Evolutionary conservation across 2,329 filamentous ascomycete genomes (phyloP).

Genomic region (Phyllosticta citrichinensis): DNA sequence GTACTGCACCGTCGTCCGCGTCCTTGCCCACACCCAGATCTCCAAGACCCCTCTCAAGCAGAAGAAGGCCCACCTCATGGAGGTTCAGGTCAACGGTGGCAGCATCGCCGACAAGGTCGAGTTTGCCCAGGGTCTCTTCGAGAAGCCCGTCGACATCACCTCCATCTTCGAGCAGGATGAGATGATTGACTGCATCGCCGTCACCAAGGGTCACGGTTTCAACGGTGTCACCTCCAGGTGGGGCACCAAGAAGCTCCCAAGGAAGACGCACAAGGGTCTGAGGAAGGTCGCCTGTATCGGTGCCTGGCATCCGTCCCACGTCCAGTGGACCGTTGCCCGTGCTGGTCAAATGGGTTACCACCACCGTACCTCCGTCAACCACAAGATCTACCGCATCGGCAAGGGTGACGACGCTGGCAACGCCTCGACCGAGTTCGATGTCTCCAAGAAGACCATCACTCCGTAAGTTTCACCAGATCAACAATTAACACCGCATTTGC

Average conservation of each 20-base stretch:
- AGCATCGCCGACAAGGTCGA: slow-evolving; percentile 93
- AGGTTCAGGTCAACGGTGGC: slow-evolving; percentile 99
- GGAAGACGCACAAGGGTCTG: slow-evolving; percentile 99
- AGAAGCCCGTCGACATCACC: slow-evolving; percentile 94
- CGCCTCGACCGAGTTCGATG: slow-evolving; percentile 88
- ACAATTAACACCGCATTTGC: slow-evolving; percentile 11
- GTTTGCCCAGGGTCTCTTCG: slow-evolving; percentile 90
- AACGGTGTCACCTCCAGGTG: slow-evolving; percentile 93
- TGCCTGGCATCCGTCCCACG: slow-evolving; percentile 99
- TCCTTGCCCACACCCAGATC: slow-evolving; percentile 99
- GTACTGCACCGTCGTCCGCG: slow-evolving; percentile 99
- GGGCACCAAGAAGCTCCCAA: slow-evolving; percentile 99
- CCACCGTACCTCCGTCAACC: slow-evolving; percentile 99
- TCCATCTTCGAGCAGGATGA: slow-evolving; percentile 98
- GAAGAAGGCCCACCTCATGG: slow-evolving; percentile 99
- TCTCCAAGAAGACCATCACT: slow-evolving; percentile 99
- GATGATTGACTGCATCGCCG: slow-evolving; percentile 98
- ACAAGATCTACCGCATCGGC: slow-evolving; percentile 99
- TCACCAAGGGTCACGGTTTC: slow-evolving; percentile 99
- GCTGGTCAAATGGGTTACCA: slow-evolving; percentile 99
- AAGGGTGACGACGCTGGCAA: slow-evolving; percentile 85
- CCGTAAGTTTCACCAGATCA: slow-evolving; percentile 59
- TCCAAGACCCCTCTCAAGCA: slow-evolving; percentile 99
- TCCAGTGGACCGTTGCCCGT: slow-evolving; percentile 99
- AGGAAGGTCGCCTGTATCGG: slow-evolving; percentile 99